Conservation (phyloP, 129 eudicot genomes). For the Flaveria sonorensis region DNA sequence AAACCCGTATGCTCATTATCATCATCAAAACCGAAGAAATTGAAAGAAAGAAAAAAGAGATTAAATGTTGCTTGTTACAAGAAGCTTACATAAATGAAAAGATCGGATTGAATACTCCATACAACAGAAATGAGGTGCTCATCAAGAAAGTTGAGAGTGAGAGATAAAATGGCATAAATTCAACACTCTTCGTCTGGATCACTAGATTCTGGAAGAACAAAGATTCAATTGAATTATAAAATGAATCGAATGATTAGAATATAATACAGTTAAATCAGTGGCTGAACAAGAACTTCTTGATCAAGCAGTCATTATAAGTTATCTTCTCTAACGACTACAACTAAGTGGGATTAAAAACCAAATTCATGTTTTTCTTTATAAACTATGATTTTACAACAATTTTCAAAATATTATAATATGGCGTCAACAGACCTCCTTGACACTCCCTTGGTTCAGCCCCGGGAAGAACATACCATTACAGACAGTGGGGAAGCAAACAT, state of each 20-base stretch:
- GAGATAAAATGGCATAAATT: slow-evolving; percentile 89
- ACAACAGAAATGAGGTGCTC: slow-evolving; percentile 77
- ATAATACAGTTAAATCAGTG: too few species aligned
- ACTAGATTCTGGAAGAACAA: slow-evolving; percentile 63
- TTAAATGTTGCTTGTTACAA: background rate
- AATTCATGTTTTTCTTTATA: too few species aligned
- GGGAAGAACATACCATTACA: slow-evolving; percentile 58
- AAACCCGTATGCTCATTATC: background rate
- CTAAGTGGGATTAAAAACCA: too few species aligned
- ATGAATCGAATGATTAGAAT: background rate
- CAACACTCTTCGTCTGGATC: slow-evolving; percentile 77
- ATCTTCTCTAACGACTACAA: too few species aligned
- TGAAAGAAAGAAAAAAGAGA: background rate
- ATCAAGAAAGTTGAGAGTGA: slow-evolving; percentile 76
- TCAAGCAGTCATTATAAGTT: too few species aligned
- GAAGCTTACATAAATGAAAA: slow-evolving; percentile 68
- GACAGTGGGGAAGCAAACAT: slow-evolving; percentile 92
- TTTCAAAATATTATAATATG: too few species aligned
- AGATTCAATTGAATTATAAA: background rate
- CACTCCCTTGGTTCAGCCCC: too few species aligned
- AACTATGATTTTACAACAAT: too few species aligned
- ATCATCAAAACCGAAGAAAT: background rate
- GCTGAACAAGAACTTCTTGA: too few species aligned
- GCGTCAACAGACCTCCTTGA: too few species aligned
- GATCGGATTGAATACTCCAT: slow-evolving; percentile 75